phyloP scores from a whole-genome alignment of 257 asterid genomes.

The Solanum etuberosum region DNA sequence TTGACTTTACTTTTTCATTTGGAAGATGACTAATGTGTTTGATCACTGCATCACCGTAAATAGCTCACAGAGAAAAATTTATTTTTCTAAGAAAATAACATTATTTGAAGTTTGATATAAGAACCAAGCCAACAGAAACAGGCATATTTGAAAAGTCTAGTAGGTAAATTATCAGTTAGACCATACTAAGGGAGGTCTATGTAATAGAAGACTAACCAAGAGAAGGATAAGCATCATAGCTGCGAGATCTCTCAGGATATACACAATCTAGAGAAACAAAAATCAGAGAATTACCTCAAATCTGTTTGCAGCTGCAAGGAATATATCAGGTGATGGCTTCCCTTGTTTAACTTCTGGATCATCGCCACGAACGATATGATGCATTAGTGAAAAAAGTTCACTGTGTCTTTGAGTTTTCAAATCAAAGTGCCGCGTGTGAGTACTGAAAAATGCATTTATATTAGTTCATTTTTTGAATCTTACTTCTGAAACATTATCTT shows the following conservation, averaged over 20 bases:
- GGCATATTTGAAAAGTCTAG: neutral
- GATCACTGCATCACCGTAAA: neutral
- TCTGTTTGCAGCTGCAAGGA: slow-evolving; percentile 85
- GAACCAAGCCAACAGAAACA: neutral
- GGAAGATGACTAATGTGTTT: neutral
- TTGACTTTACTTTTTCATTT: neutral
- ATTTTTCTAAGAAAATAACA: neutral
- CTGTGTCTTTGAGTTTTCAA: slow-evolving; percentile 79
- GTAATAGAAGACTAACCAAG: neutral
- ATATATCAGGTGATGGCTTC: slow-evolving; percentile 88
- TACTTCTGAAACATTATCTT: neutral
- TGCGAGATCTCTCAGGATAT: neutral
- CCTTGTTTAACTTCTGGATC: slow-evolving; percentile 97
- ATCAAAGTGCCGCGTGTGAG: slow-evolving; percentile 81
- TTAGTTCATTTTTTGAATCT: slow-evolving; percentile 5
- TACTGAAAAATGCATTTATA: slow-evolving; percentile 32
- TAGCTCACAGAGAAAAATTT: neutral
- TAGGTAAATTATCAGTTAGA: neutral
- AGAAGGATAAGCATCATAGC: neutral
- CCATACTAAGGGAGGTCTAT: neutral
- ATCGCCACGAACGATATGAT: slow-evolving; percentile 86
- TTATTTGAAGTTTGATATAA: neutral
- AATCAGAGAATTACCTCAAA: slow-evolving; percentile 49
- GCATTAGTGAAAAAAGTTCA: slow-evolving; percentile 77
- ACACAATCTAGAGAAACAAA: neutral